Evolutionary conservation across 2,329 filamentous ascomycete genomes (phyloP).

Genomic region (Plenodomus lindquistii): DNA sequence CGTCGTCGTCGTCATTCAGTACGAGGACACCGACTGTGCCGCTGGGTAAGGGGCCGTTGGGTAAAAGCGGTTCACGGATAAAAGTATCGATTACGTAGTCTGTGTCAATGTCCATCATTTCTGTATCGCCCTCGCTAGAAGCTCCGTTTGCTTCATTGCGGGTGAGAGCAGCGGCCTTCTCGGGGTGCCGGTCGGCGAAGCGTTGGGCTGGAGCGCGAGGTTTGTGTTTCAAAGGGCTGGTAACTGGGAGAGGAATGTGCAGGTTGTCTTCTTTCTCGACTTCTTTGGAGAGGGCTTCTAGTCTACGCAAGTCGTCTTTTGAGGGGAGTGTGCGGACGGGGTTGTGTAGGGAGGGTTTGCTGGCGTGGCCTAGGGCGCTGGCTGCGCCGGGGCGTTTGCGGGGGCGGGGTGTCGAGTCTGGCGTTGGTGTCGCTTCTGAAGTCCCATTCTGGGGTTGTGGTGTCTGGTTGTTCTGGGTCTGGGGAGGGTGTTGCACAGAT

Average conservation of each 20-base stretch:
- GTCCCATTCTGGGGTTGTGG: slow-evolving; percentile 6
- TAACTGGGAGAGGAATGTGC: slow-evolving; percentile 4
- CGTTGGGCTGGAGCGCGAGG: slow-evolving; percentile 40
- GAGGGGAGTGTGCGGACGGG: slow-evolving; percentile 16
- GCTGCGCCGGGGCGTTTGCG: slow-evolving; percentile 36
- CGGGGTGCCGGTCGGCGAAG: slow-evolving; percentile 40
- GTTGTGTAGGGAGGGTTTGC: slow-evolving; percentile 7
- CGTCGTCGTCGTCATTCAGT: slow-evolving; percentile 56
- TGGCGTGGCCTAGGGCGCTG: slow-evolving; percentile 16
- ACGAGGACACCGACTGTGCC: slow-evolving; percentile 51
- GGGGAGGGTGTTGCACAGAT: too few species aligned
- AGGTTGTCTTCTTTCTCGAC: slow-evolving; percentile 32
- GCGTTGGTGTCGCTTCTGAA: slow-evolving; percentile 2
- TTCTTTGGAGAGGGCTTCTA: slow-evolving; percentile 39
- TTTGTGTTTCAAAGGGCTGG: slow-evolving; percentile 35
- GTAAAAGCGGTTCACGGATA: slow-evolving; percentile 52
- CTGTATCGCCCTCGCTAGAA: slow-evolving; percentile 4
- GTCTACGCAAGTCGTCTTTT: slow-evolving; percentile 33
- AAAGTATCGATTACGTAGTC: slow-evolving; percentile 67
- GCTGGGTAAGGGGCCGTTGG: slow-evolving; percentile 36
- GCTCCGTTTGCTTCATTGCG: not conserved
- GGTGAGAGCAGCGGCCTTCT: slow-evolving; percentile 22
- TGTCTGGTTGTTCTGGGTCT: slow-evolving; percentile 1
- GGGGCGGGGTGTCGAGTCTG: slow-evolving; percentile 16
- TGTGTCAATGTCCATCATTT: slow-evolving; percentile 45